phyloP scores from a whole-genome alignment of 225 moss, liverwort and hornwort genomes.

The Pseudoscleropodium purum region DNA sequence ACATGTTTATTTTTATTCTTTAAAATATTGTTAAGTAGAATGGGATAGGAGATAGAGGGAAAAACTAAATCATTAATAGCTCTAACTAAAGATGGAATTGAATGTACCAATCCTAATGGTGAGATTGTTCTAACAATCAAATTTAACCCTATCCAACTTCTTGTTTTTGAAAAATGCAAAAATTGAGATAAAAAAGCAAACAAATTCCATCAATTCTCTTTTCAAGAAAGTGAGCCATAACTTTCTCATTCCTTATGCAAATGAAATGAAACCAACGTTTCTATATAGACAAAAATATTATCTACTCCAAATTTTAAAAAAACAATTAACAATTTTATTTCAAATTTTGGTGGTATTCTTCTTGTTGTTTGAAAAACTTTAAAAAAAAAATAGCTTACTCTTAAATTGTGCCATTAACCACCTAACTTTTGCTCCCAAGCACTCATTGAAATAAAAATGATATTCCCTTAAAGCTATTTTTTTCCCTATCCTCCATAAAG shows the following conservation, averaged over 20 bases:
- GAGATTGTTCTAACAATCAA: background rate
- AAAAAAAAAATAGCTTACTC: background rate
- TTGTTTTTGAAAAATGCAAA: background rate
- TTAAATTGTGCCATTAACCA: background rate
- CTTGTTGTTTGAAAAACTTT: background rate
- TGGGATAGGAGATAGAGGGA: background rate
- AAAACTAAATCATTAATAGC: background rate
- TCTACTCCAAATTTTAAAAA: background rate
- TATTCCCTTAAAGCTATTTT: fast-evolving
- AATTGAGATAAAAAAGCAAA: background rate
- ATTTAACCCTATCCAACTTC: fast-evolving
- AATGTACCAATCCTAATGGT: background rate
- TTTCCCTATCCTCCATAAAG: background rate
- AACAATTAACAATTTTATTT: background rate
- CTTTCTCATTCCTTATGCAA: background rate
- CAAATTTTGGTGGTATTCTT: background rate
- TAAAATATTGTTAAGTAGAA: too few relatives aligned
- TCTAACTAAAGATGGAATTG: background rate
- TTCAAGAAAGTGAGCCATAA: background rate
- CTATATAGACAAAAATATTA: background rate
- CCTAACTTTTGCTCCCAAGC: fast-evolving
- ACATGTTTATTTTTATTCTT: background rate
- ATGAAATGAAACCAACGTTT: background rate
- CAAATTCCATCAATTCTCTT: fast-evolving
- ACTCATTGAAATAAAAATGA: background rate